Evolutionary conservation across 2,329 filamentous ascomycete genomes (phyloP), one percentile per base, ranked within the genome.

Genomic region (Exophiala mesophila): DNA sequence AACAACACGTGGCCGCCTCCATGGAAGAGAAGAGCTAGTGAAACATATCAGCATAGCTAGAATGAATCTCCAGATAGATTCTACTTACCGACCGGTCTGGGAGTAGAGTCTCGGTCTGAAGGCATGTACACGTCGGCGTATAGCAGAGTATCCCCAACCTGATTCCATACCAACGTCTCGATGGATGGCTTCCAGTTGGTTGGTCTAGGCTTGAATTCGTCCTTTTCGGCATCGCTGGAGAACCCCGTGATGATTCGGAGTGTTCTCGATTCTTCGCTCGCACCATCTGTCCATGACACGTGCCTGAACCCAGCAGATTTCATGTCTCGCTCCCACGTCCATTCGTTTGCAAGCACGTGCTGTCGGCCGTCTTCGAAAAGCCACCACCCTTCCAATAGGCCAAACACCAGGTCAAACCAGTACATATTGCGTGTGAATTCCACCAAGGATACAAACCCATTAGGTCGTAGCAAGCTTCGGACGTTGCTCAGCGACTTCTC

Each of bases 281-380:
- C 33, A 5, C 57, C 57, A 29, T 58, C 55, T 1, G 53, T 56
- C 57, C 55, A 59, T 12, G 41, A 24, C 9, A 59, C 53, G 8
- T 55, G 41, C 0, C 45, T 28, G 36, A 49, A 60, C 4, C 58
- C 58, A 6, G 47, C 48, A 12, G 37, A 23, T 15, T 44, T 46
- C 12, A 62, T 31, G 2, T 36, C 39, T 5, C 44, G n/a, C 6
- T 57, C 42, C 60, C 59, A 63, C 2, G 34, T 15, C 5, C 28
- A 2, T 13, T 53, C 42, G 3, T 19, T 21, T 0, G 41, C 47
- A 1, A 60, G 29, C 1, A 53, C 54, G 36, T 63, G 55, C 6
- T 34, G 15, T 1, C 61, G 56, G 5, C 52, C 53, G 44, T 66
- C 63, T 1, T 62, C 54, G 34, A 63, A 64, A 1, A 62, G 43